A percentile compares a stretch with the other conserved stretches of the same genome.
Evolutionary conservation across 176 grass and related monocot genomes (phyloP).

Genomic region (Phragmites australis): DNA sequence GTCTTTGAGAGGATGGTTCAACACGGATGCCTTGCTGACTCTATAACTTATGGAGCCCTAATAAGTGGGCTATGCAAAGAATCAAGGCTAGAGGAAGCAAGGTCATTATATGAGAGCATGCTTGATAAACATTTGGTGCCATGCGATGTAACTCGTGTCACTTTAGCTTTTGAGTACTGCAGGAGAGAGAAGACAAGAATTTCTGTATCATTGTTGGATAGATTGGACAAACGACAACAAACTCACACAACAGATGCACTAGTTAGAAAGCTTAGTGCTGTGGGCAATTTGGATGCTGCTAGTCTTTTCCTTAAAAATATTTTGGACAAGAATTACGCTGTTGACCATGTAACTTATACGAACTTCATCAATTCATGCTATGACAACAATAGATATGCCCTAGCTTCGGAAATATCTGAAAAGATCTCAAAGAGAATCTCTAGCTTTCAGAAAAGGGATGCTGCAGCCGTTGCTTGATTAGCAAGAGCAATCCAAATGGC

Average conservation of each 20-base stretch:
- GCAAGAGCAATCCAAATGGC: conserved; percentile 2
- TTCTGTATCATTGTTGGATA: conserved; percentile 66
- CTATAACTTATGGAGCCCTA: conserved; percentile 77
- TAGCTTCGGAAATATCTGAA: conserved; percentile 76
- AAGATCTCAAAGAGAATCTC: conserved; percentile 54
- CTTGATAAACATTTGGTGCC: conserved; percentile 84
- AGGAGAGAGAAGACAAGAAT: conserved; percentile 47
- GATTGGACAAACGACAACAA: conserved; percentile 63
- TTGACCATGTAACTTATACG: conserved; percentile 63
- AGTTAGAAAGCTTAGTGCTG: conserved; percentile 70
- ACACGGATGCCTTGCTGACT: conserved; percentile 69
- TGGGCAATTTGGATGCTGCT: conserved; percentile 65
- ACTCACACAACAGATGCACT: conserved; percentile 54
- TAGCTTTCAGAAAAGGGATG: conserved; percentile 45
- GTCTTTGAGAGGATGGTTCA: conserved; percentile 77
- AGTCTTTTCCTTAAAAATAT: conserved; percentile 66
- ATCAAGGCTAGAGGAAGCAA: conserved; percentile 80
- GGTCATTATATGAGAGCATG: conserved; percentile 82
- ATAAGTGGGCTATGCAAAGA: conserved; percentile 92
- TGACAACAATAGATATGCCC: conserved; percentile 56
- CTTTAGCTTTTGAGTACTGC: conserved; percentile 82
- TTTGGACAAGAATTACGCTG: conserved; percentile 54
- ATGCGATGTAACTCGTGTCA: conserved; percentile 73
- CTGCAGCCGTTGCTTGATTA: conserved; percentile 45
- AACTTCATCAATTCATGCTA: conserved; percentile 74